Percentiles rank a stretch among this genome's conserved stretches.
These are phyloP conservation scores for Penicillium verrucosum DNA, from an alignment of 2,329 filamentous ascomycete genomes.

Conservation along the genomic window DNA sequence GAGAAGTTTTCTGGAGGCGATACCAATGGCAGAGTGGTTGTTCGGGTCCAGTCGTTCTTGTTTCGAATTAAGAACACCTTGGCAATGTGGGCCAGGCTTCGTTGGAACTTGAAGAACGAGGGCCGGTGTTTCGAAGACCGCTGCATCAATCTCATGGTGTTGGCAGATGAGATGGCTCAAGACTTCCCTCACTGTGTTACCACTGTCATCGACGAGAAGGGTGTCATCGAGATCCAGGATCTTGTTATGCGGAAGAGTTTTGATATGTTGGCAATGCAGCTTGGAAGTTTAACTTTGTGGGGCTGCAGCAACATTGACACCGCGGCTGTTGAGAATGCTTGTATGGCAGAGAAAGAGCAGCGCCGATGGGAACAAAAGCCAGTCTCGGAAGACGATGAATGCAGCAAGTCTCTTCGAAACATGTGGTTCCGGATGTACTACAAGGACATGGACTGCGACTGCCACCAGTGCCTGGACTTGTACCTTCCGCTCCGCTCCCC, in stretches of 20 bases:
- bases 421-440: background rate
- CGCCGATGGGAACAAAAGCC: background rate
- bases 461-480: background rate
- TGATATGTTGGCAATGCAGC: background rate
- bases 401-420: background rate
- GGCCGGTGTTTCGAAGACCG: background rate
- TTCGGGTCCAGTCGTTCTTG: background rate
- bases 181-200: accelerated
- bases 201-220: background rate
- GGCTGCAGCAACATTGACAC: background rate
- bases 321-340: background rate
- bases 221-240: accelerated
- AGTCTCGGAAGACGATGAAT: background rate
- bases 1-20: background rate
- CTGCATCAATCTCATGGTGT: background rate
- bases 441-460: background rate
- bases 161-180: background rate
- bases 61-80: background rate
- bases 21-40: background rate
- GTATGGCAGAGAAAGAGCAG: background rate
- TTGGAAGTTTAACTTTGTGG: background rate
- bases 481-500: background rate
- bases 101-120: background rate
- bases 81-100: background rate
- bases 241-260: accelerated